Percentiles rank a stretch among this genome's conserved stretches.
Evolutionary conservation across 139 green algal species (phyloP).

Genomic region (Spirogloea muscicola): DNA sequence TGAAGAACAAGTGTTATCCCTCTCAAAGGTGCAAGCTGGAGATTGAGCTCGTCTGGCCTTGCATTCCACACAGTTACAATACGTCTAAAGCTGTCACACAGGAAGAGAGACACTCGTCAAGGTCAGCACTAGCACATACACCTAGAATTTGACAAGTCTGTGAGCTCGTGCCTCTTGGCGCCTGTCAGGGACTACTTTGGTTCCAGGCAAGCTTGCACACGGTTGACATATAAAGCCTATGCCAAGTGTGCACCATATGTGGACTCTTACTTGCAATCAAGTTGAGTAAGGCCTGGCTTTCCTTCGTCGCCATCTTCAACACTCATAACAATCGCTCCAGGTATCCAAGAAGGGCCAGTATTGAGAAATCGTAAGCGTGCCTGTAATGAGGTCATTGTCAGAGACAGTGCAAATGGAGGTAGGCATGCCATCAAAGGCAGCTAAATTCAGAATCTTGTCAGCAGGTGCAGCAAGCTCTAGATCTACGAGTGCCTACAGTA

Average conservation of each 20-base stretch:
- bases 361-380: conserved; percentile 32
- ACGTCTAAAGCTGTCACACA: not conserved
- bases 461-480: not conserved
- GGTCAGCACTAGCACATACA: not conserved
- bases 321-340: conserved; percentile 40
- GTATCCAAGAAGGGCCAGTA: not conserved
- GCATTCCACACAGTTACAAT: no score
- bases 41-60: not conserved
- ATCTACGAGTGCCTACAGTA: not conserved
- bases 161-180: not conserved
- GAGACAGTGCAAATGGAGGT: no score
- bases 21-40: not conserved
- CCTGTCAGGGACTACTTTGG: not conserved
- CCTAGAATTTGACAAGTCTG: not conserved
- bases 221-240: no score
- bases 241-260: no score
- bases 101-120: not conserved
- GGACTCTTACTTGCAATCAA: conserved; percentile 15
- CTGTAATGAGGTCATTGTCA: no score
- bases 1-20: not conserved
- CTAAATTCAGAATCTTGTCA: not conserved
- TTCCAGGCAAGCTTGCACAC: no score
- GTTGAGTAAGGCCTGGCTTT: not conserved
- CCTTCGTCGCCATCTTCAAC: conserved; percentile 11
- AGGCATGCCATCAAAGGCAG: not conserved